Base-by-base conservation (phyloP, 2,329 filamentous ascomycete species). In the Aspergillus candidus region DNA sequence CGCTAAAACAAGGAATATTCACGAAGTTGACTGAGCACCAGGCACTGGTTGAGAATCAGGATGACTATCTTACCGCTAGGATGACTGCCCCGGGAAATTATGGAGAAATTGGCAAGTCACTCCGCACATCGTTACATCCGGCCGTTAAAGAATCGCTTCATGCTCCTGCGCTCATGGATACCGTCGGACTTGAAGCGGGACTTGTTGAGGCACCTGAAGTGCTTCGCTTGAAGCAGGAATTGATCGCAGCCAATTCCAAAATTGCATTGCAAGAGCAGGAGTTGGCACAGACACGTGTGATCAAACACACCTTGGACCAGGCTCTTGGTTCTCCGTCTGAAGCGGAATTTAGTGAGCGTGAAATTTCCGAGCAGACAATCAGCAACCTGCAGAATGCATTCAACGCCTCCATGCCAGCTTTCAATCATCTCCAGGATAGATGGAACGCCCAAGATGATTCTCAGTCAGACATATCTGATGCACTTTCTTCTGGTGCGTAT, bases 11-110 rank as follows among this genome's bases (percentile, higher is more conserved):
- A 35, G 58, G 59, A 11, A 54, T 89, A 40, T 71, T 89, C 51
- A 79, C 83, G 44, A 85, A 83, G 60, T 74, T 91, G 38, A 79
- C 80, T n/a, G 82, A 89, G 62, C 84, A 88, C 57, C 79, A 84
- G 57, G 71, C 71, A 35, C 62, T 74, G n/a, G 66, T 83, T 39
- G 72, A 72, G 40, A 75, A 79, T 62, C 80, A 84, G 58, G 77
- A 76, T 48, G 72, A 78, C 45, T 72, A 72, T 41, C 60, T 79
- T 35, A 42, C 48, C 13, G 49, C 46, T 32, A 57, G 53, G 34
- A 50, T 42, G 32, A 44, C 46, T 11, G 40, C 51, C 1, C 29
- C 46, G 29, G 46, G 33, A n/a, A 41, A 15, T 7, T 47, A 56
- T 29, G 37, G 45, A 29, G 54, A 60, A 14, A 42, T 48, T n/a